Evolutionary conservation across 176 grass and related monocot species (phyloP).

Genomic region (Oryza longistaminata): DNA sequence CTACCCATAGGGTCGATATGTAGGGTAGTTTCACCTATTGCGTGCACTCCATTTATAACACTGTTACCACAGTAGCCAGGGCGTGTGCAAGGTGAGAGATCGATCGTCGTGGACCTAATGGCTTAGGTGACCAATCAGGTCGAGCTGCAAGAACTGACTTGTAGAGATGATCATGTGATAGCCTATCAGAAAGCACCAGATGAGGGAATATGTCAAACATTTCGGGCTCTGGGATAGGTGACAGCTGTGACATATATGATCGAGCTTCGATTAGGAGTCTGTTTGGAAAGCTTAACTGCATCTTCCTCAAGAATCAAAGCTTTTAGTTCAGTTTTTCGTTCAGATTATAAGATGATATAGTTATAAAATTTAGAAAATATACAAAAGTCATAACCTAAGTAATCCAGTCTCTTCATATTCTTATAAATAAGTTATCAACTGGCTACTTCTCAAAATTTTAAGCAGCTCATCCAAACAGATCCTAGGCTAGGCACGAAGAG

Average conservation of each 20-base stretch:
- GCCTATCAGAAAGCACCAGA: background rate
- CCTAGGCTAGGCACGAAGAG: background rate
- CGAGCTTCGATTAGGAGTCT: background rate
- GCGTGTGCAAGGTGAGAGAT: background rate
- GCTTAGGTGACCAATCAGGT: conserved; percentile 2
- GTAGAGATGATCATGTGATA: background rate
- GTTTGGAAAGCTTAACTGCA: no score
- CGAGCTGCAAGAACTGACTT: background rate
- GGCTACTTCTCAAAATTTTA: no score
- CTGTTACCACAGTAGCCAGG: background rate
- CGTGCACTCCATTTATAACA: background rate
- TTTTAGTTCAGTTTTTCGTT: no score
- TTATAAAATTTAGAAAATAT: no score
- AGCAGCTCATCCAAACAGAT: no score
- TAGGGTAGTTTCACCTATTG: background rate
- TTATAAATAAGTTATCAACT: no score
- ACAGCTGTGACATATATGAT: no score
- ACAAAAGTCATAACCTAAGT: no score
- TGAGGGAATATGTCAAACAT: background rate
- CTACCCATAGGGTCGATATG: background rate
- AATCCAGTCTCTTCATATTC: no score
- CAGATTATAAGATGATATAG: no score
- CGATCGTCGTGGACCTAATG: background rate
- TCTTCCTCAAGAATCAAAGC: no score
- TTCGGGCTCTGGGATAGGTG: background rate